A percentile compares a stretch with the other conserved stretches of the same genome.
These are phyloP conservation scores for Pachysandra terminalis DNA, from an alignment of 164 flowering plant species.

Conservation along the genomic window DNA sequence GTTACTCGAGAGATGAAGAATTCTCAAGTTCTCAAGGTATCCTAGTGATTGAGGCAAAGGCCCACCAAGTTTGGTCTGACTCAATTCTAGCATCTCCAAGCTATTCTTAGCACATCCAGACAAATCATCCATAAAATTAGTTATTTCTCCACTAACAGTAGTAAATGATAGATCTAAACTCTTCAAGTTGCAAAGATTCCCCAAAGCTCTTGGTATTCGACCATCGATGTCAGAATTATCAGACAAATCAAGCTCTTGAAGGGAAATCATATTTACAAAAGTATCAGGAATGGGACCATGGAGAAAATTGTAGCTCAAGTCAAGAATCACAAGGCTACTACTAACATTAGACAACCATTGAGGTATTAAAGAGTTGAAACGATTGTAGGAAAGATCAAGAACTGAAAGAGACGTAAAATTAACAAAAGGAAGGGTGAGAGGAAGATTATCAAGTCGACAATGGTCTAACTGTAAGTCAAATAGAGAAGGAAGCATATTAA, in stretches of 20 bases:
- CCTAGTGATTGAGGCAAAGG: constrained; percentile 14
- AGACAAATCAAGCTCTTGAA: too few species aligned
- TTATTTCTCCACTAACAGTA: constrained; percentile 3
- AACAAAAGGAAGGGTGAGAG: constrained; percentile 1
- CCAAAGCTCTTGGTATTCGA: constrained; percentile 1
- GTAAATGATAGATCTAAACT: too few species aligned
- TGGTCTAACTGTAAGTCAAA: background rate
- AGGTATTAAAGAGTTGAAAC: too few species aligned
- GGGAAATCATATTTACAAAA: too few species aligned
- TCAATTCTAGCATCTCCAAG: background rate
- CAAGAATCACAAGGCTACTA: constrained; percentile 6
- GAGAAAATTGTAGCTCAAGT: constrained; percentile 5
- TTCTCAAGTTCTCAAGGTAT: background rate
- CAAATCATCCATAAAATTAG: background rate
- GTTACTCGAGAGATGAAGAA: background rate
- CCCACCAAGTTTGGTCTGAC: constrained; percentile 10
- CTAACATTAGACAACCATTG: constrained; percentile 13
- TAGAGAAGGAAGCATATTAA: too few species aligned
- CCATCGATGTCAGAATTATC: too few species aligned
- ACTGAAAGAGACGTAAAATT: constrained; percentile 11
- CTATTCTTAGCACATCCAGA: background rate
- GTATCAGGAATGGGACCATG: too few species aligned
- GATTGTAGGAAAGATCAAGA: constrained; percentile 9
- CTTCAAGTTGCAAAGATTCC: constrained; percentile 13
- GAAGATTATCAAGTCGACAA: background rate